phyloP scores from a whole-genome alignment of 768 basidiomycete species.

The Suillus clintonianus region DNA sequence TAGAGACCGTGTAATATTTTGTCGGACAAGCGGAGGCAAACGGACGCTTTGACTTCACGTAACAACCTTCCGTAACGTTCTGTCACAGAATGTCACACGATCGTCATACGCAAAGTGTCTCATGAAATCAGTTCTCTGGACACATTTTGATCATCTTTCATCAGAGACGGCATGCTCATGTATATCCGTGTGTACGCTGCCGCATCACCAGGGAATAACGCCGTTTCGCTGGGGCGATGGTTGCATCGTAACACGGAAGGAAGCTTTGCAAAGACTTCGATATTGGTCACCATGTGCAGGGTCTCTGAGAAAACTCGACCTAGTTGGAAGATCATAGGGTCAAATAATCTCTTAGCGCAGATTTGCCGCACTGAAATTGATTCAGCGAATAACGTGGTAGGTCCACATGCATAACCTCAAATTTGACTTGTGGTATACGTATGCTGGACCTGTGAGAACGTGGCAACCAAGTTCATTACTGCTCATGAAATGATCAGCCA shows the following conservation, averaged over 20 bases:
- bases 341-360: neutral
- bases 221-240: too few relatives aligned
- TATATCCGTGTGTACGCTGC: neutral
- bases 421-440: neutral
- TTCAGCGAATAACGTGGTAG: neutral
- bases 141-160: neutral
- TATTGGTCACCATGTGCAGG: neutral
- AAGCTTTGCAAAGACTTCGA: neutral
- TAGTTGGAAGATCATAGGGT: neutral
- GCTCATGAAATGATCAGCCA: neutral
- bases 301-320: neutral
- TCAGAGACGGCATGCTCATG: neutral
- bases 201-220: neutral
- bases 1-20: slow-evolving; percentile 12
- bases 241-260: neutral
- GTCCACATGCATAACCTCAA: neutral
- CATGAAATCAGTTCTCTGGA: neutral
- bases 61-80: neutral
- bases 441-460: slow-evolving; percentile 1
- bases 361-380: neutral
- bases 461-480: neutral
- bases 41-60: slow-evolving; percentile 8
- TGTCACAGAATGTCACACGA: slow-evolving; percentile 1
- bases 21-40: neutral
- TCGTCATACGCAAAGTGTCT: neutral